A percentile compares a stretch with the other conserved stretches of the same genome.
phyloP scores from a whole-genome alignment of 805 yeast species.

The Yarrowia deformans region DNA sequence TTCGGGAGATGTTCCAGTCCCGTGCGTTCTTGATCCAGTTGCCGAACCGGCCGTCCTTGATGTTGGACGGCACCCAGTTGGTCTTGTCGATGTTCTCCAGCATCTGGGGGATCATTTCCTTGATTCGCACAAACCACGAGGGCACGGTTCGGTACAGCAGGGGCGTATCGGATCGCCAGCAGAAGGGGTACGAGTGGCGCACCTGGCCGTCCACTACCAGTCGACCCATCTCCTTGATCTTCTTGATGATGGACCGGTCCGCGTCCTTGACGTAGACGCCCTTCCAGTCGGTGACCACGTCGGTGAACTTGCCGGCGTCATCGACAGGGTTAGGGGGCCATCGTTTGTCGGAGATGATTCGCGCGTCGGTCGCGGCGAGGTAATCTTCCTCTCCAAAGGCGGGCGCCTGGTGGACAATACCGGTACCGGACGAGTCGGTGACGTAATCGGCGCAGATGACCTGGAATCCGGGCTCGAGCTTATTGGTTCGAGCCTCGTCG shows the following conservation, averaged over 20 bases:
- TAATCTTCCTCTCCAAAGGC: conserved; percentile 99
- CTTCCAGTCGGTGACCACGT: conserved; percentile 72
- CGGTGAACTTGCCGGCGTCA: conserved; percentile 85
- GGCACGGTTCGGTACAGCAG: conserved; percentile 95
- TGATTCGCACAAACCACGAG: conserved; percentile 96
- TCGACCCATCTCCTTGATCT: conserved; percentile 77
- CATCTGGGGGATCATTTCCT: conserved; percentile 87
- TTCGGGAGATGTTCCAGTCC: conserved; percentile 98
- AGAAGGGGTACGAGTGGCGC: conserved; percentile 97
- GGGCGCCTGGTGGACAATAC: conserved; percentile 98
- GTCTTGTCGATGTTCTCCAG: conserved; percentile 83
- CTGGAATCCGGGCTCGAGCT: conserved; percentile 65
- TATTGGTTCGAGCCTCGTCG: conserved; percentile 30
- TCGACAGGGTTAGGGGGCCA: conserved; percentile 94
- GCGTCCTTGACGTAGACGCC: conserved; percentile 96
- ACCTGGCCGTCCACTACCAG: conserved; percentile 80
- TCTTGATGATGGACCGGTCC: conserved; percentile 86
- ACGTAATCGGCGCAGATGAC: conserved; percentile 87
- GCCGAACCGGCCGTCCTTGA: conserved; percentile 93
- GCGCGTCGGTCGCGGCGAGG: conserved; percentile 75
- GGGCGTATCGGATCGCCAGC: conserved; percentile 99
- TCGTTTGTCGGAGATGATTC: conserved; percentile 72
- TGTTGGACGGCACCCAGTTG: conserved; percentile 90
- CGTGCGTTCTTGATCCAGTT: conserved; percentile 99
- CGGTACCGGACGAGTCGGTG: conserved; percentile 95